Conservation (phyloP, 179 eudicot genomes). For the Vitellaria paradoxa region DNA sequence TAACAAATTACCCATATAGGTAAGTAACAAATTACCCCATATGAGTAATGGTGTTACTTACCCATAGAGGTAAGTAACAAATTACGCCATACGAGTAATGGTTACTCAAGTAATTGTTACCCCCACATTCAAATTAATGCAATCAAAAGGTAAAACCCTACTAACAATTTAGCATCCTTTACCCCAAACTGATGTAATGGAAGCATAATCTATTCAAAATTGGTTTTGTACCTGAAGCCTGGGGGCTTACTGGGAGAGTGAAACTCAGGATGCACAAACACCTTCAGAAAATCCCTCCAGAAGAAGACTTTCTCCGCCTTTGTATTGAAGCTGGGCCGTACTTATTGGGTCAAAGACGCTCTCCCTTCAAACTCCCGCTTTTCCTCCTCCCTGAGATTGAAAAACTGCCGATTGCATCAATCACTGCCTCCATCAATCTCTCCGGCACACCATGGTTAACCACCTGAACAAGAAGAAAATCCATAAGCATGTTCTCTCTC, state of each 20-base stretch:
- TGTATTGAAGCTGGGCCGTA: constrained; percentile 50
- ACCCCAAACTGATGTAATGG: too few species aligned
- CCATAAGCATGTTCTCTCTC: too few species aligned
- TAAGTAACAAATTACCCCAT: too few species aligned
- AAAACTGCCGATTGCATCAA: constrained; percentile 36
- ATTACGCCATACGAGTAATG: too few species aligned
- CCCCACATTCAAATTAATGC: too few species aligned
- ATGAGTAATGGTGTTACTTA: too few species aligned
- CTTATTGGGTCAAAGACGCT: constrained; percentile 50
- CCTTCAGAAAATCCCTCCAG: constrained; percentile 63
- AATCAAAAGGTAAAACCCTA: too few species aligned
- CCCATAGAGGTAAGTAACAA: too few species aligned
- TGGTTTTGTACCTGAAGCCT: constrained; percentile 41
- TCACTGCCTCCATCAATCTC: constrained; percentile 26
- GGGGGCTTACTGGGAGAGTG: constrained; percentile 43
- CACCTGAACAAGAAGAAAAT: constrained; percentile 27
- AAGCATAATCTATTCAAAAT: too few species aligned
- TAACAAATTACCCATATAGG: too few species aligned
- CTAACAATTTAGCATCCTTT: too few species aligned
- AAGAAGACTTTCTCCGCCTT: constrained; percentile 33
- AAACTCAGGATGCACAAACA: constrained; percentile 49
- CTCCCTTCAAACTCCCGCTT: constrained; percentile 34
- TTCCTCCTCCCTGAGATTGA: constrained; percentile 50
- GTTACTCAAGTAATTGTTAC: too few species aligned
- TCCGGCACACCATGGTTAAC: constrained; percentile 63